Evolutionary conservation across 2,329 filamentous ascomycete genomes (phyloP).

Genomic region (Nannizziopsis barbatae): DNA sequence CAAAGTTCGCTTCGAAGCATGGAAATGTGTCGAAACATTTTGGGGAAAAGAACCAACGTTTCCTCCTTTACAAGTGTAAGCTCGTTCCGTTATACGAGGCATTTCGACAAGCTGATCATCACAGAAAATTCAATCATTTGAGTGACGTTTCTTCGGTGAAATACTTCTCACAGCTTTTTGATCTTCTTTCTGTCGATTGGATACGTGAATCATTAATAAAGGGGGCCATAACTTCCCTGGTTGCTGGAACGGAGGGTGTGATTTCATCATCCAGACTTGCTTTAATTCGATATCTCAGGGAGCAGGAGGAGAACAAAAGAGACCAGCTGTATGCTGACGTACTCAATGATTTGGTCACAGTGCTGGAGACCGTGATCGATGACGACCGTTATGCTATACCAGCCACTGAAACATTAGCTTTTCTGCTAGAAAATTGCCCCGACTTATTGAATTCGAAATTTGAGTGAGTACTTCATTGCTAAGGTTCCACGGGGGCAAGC

Average conservation of each 20-base stretch:
- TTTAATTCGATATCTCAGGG: constrained; percentile 29
- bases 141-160: constrained; percentile 34
- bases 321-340: constrained; percentile 35
- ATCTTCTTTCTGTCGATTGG: constrained; percentile 28
- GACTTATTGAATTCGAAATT: constrained; percentile 23
- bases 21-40: constrained; percentile 33
- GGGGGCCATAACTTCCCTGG: constrained; percentile 36
- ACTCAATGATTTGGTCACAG: constrained; percentile 43
- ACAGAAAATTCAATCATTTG: constrained; percentile 34
- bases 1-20: constrained; percentile 55
- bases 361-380: constrained; percentile 43
- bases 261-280: constrained; percentile 34
- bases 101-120: constrained; percentile 11
- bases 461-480: constrained; percentile 18
- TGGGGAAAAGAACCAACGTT: constrained; percentile 30
- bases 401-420: constrained; percentile 63
- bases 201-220: constrained; percentile 31
- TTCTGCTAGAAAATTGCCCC: constrained; percentile 57
- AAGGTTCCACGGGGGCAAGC: neutral
- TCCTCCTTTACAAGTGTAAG: constrained; percentile 36
- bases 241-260: constrained; percentile 36
- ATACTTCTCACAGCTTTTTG: constrained; percentile 36
- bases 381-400: constrained; percentile 64
- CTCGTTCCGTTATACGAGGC: constrained; percentile 10
- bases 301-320: constrained; percentile 21